Evolutionary conservation across 768 basidiomycete genomes (phyloP).

Genomic region (Mrakia blollopis): DNA sequence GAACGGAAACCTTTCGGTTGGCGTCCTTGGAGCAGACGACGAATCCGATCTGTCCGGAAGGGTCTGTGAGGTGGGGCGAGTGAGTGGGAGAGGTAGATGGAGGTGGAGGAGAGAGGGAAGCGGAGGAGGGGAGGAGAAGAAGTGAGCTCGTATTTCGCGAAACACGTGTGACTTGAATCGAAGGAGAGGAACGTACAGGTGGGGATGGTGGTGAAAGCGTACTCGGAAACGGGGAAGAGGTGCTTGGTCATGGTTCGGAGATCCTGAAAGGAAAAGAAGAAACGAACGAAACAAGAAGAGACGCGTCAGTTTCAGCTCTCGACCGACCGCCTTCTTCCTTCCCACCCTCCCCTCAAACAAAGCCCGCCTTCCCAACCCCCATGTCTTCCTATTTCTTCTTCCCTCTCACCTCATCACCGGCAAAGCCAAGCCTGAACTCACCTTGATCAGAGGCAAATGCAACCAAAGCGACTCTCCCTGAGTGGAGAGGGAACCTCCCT

Average conservation of each 20-base stretch:
- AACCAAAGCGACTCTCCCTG: conserved; percentile 96
- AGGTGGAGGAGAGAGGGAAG: background rate
- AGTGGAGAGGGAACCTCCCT: conserved; percentile 88
- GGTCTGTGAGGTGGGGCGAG: conserved; percentile 49
- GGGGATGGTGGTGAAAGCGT: conserved; percentile 93
- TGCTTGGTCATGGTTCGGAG: conserved; percentile 63
- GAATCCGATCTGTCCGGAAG: conserved; percentile 96
- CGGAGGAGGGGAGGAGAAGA: no score
- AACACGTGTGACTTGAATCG: background rate
- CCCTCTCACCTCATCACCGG: no score
- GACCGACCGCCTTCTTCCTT: background rate
- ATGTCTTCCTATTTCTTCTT: no score
- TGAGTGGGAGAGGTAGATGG: background rate
- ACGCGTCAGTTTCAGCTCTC: background rate
- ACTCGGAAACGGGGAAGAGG: conserved; percentile 76
- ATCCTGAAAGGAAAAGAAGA: conserved; percentile 39
- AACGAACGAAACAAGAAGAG: background rate
- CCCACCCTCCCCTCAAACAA: no score
- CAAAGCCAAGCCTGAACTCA: no score
- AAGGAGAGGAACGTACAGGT: conserved; percentile 53
- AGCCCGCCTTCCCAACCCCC: no score
- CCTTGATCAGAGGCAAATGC: conserved; percentile 76
- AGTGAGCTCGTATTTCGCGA: no score
- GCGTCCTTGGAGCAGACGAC: conserved; percentile 75
- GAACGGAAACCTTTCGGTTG: conserved; percentile 62